phyloP scores from a whole-genome alignment of 331 rosid species.

The Quercus tomentella region DNA sequence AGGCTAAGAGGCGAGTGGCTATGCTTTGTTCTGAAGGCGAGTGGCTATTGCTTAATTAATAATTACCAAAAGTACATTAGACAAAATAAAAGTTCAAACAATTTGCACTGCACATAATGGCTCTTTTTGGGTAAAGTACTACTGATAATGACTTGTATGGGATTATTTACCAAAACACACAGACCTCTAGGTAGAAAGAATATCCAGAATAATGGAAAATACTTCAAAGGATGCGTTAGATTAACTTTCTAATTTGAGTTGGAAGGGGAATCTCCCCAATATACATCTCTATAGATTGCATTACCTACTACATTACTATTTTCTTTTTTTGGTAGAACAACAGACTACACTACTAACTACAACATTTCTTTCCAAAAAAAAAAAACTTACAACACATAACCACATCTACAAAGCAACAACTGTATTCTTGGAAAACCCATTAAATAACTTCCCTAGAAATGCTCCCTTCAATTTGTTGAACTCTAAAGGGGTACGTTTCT shows the following conservation, averaged over 20 bases:
- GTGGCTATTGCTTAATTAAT: neutral
- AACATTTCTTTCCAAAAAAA: too few relatives aligned
- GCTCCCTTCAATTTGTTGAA: conserved; percentile 43
- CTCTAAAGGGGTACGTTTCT: conserved; percentile 54
- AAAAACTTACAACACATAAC: neutral
- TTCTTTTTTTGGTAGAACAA: too few relatives aligned
- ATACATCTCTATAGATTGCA: conserved; percentile 14
- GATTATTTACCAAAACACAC: too few relatives aligned
- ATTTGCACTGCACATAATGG: neutral
- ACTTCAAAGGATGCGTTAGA: neutral
- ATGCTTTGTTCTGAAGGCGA: neutral
- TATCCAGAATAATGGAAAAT: conserved; percentile 6
- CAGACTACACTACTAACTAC: too few relatives aligned
- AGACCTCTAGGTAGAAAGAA: neutral
- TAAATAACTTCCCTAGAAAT: conserved; percentile 50
- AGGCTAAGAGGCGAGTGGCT: neutral
- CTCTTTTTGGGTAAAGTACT: neutral
- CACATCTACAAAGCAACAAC: conserved; percentile 52
- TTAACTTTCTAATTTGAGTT: neutral
- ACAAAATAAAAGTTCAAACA: neutral
- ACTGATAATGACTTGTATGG: too few relatives aligned
- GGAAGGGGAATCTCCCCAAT: neutral
- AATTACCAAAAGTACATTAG: neutral
- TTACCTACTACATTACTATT: conserved; percentile 13
- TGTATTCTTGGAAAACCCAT: conserved; percentile 25